phyloP scores from a whole-genome alignment of 2,329 filamentous ascomycete species.

The Ramularia endophylla region DNA sequence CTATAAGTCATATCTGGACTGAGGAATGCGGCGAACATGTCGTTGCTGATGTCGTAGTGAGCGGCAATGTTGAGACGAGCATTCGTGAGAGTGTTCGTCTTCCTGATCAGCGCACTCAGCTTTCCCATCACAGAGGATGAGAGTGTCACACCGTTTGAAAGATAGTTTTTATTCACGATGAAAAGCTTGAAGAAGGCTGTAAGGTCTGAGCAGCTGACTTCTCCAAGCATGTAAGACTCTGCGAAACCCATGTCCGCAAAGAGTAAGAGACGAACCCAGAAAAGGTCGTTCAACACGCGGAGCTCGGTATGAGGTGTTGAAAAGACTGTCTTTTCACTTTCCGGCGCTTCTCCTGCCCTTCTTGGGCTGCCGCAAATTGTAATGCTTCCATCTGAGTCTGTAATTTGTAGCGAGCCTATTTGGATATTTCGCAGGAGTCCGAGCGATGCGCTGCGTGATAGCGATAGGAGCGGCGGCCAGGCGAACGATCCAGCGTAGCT shows the following conservation, averaged over 20 bases:
- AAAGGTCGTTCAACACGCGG: conserved; percentile 58
- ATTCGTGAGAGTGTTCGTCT: conserved; percentile 44
- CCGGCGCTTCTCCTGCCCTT: conserved; percentile 29
- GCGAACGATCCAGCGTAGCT: conserved; percentile 41
- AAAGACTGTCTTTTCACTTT: conserved; percentile 32
- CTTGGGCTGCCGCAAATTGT: conserved; percentile 39
- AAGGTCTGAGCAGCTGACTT: conserved; percentile 61
- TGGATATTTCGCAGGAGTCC: conserved; percentile 42
- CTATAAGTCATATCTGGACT: conserved; percentile 74
- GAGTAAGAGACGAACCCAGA: conserved; percentile 63
- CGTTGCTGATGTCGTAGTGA: conserved; percentile 71
- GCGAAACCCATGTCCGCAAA: conserved; percentile 73
- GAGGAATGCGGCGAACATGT: conserved; percentile 68
- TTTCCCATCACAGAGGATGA: conserved; percentile 55
- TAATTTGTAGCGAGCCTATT: conserved; percentile 41
- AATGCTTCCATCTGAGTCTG: conserved; percentile 38
- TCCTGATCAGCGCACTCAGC: conserved; percentile 48
- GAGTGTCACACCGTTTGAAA: conserved; percentile 59
- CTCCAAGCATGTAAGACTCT: conserved; percentile 67
- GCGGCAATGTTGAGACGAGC: conserved; percentile 62
- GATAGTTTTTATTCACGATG: conserved; percentile 48
- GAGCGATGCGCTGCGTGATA: conserved; percentile 42
- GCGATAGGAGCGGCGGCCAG: conserved; percentile 43
- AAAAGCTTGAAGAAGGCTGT: conserved; percentile 69
- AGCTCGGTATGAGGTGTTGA: conserved; percentile 48